A percentile compares a stretch with the other conserved stretches of the same genome.
These are phyloP conservation scores for Dioszegia hungarica DNA, from an alignment of 768 basidiomycete species.

Conservation along the genomic window DNA sequence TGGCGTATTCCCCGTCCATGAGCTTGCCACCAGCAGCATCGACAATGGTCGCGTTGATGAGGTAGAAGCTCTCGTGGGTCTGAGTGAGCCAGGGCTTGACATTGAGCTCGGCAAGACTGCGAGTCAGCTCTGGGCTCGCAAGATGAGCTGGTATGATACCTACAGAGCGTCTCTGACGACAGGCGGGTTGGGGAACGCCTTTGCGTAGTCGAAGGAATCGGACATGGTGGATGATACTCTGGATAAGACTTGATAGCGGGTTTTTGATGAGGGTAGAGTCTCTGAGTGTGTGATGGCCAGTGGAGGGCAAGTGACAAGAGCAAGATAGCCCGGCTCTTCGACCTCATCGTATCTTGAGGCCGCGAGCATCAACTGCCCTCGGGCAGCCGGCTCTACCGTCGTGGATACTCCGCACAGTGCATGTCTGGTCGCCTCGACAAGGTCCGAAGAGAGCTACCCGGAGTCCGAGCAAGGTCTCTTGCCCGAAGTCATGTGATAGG, in stretches of 20 bases:
- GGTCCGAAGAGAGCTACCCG: too few relatives aligned
- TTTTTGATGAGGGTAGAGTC: not conserved
- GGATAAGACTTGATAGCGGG: not conserved
- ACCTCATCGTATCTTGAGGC: too few relatives aligned
- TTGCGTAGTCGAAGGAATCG: constrained; percentile 9
- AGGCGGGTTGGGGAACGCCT: constrained; percentile 15
- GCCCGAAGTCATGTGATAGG: too few relatives aligned
- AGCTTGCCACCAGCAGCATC: constrained; percentile 43
- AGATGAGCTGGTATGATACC: not conserved
- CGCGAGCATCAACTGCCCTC: not conserved
- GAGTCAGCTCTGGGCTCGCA: not conserved
- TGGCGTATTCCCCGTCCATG: constrained; percentile 33
- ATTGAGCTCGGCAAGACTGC: constrained; percentile 50
- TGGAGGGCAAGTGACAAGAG: too few relatives aligned
- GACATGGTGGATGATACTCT: constrained; percentile 4
- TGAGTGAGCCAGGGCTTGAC: constrained; percentile 51
- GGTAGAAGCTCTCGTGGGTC: constrained; percentile 31
- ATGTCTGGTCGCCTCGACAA: too few relatives aligned
- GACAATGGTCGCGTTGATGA: constrained; percentile 50
- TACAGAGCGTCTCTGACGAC: constrained; percentile 16
- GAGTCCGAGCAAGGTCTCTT: too few relatives aligned
- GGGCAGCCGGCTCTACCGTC: too few relatives aligned
- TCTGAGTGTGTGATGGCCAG: not conserved
- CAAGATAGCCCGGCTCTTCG: too few relatives aligned
- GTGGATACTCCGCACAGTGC: too few relatives aligned